Percentiles rank a stretch among this genome's conserved stretches.
Evolutionary conservation across 805 yeast genomes (phyloP).

Genomic region (Candida tallmaniae): DNA sequence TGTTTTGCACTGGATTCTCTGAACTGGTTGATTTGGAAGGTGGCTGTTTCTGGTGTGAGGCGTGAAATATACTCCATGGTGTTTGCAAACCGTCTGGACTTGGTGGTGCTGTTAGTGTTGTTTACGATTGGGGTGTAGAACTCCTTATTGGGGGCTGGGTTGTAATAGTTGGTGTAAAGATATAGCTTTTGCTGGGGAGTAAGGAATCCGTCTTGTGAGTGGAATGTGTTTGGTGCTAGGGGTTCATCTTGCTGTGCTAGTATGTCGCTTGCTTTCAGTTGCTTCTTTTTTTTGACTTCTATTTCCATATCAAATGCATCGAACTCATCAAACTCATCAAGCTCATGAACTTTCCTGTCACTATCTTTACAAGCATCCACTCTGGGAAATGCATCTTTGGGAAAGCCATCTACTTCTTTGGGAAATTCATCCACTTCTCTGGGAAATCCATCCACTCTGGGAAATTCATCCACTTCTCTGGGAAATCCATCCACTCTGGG

Average conservation of each 20-base stretch:
- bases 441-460: slow-evolving; percentile 13
- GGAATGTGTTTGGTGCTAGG: slow-evolving; percentile 13
- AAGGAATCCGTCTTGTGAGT: slow-evolving; percentile 36
- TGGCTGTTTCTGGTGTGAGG: neutral
- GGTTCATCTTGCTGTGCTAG: too few relatives aligned
- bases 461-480: slow-evolving; percentile 18
- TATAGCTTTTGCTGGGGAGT: slow-evolving; percentile 32
- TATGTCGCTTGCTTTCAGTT: too few relatives aligned
- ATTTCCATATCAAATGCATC: slow-evolving; percentile 3
- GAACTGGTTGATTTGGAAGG: neutral
- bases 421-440: neutral
- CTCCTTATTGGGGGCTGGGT: slow-evolving; percentile 14
- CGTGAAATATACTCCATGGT: neutral
- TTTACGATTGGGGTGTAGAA: slow-evolving; percentile 7
- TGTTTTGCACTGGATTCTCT: neutral
- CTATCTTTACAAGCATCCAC: neutral
- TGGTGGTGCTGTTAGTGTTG: neutral
- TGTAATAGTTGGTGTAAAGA: slow-evolving; percentile 37
- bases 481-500: too few relatives aligned
- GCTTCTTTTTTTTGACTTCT: too few relatives aligned
- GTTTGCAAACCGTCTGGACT: neutral
- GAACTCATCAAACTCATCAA: slow-evolving; percentile 2
- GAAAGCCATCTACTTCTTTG: neutral
- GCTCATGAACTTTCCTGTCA: neutral
- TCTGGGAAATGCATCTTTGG: neutral